A percentile compares a stretch with the other conserved stretches of the same genome.
phyloP scores from a whole-genome alignment of 805 yeast genomes.

The Helenozyma baotianmanensis region DNA sequence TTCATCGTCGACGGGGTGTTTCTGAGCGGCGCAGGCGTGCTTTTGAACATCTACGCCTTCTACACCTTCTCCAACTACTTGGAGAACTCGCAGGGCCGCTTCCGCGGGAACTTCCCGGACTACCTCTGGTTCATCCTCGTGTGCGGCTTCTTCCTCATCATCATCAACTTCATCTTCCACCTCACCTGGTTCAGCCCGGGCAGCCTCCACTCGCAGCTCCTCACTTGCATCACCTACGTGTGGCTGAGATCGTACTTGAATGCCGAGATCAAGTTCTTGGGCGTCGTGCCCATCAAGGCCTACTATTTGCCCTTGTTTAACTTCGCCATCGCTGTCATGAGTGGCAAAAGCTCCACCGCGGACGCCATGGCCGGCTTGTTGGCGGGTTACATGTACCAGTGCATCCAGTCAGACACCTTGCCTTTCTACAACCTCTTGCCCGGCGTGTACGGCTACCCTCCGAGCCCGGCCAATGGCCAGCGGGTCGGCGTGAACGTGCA shows the following conservation, averaged over 20 bases:
- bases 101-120: conserved; percentile 49
- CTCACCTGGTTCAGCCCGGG: conserved; percentile 5
- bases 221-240: conserved; percentile 53
- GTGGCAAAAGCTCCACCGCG: conserved; percentile 37
- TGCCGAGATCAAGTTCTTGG: conserved; percentile 49
- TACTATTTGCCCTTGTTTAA: conserved; percentile 48
- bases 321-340: conserved; percentile 29
- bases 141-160: conserved; percentile 44
- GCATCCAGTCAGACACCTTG: conserved; percentile 54
- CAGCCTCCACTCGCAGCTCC: conserved; percentile 38
- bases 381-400: conserved; percentile 57
- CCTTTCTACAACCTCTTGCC: conserved; percentile 39
- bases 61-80: conserved; percentile 54
- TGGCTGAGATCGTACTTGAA: conserved; percentile 59
- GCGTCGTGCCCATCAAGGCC: conserved; percentile 50
- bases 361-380: conserved; percentile 47
- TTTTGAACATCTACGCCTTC: conserved; percentile 51
- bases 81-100: conserved; percentile 42
- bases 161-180: conserved; percentile 20
- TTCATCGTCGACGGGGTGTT: conserved; percentile 38
- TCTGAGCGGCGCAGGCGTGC: conserved; percentile 21
- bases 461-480: conserved; percentile 12
- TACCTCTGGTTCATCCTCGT: conserved; percentile 51
- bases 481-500: conserved; percentile 28
- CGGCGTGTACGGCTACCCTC: conserved; percentile 19